Conservation (phyloP, 108 stramenopile species). For the Skeletonema grethae region DNA sequence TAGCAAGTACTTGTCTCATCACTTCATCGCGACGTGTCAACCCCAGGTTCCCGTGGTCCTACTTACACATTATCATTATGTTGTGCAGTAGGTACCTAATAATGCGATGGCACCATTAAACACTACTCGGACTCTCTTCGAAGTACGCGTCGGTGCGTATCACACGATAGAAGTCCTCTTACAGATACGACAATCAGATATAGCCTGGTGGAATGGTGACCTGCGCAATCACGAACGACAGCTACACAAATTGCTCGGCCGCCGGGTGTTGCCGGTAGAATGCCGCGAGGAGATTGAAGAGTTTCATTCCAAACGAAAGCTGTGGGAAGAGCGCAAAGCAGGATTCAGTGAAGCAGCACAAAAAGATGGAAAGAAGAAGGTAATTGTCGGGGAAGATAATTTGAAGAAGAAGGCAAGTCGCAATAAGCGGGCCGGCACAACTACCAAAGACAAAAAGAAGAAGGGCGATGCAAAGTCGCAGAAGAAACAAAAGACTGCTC, state of each 20-base stretch:
- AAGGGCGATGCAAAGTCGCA: slow-evolving; percentile 17
- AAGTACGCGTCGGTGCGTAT: slow-evolving; percentile 46
- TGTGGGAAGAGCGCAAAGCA: slow-evolving; percentile 14
- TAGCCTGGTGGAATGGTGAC: slow-evolving; percentile 47
- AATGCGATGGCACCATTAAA: slow-evolving; percentile 22
- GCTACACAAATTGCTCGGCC: slow-evolving; percentile 48
- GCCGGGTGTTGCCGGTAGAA: slow-evolving; percentile 36
- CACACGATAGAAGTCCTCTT: slow-evolving; percentile 55
- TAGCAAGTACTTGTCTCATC: too few species aligned
- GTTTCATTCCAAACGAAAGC: slow-evolving; percentile 17
- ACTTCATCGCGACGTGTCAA: too few species aligned
- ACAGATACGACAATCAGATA: slow-evolving; percentile 44
- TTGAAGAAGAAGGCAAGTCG: slow-evolving; percentile 18
- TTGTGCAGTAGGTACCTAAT: too few species aligned
- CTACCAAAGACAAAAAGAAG: slow-evolving; percentile 1
- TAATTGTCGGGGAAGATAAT: slow-evolving; percentile 7
- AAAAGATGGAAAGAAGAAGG: slow-evolving; percentile 7
- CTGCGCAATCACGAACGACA: slow-evolving; percentile 30
- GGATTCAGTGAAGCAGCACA: not conserved
- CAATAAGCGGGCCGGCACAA: not conserved
- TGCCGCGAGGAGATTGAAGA: slow-evolving; percentile 43
- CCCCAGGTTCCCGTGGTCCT: too few species aligned
- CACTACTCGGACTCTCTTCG: slow-evolving; percentile 47
- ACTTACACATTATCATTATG: too few species aligned
- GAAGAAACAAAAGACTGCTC: slow-evolving; percentile 21